Evolutionary conservation across 2,329 filamentous ascomycete genomes (phyloP).

Genomic region (Fusarium paranaense): DNA sequence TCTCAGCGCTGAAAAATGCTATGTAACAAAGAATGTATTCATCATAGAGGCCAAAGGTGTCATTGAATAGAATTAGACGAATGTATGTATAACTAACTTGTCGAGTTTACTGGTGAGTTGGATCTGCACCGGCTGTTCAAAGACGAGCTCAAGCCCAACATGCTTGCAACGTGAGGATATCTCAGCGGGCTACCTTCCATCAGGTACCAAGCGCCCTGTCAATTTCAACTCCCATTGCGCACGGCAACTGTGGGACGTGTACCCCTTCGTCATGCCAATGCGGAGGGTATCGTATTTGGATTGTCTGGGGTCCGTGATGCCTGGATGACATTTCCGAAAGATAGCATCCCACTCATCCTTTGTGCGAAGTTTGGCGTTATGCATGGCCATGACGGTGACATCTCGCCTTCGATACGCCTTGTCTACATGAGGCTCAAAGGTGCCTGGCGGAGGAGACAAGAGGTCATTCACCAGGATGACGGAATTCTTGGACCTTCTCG

Average conservation of each 20-base stretch:
- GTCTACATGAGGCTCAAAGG: conserved; percentile 20
- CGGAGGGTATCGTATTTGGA: neutral
- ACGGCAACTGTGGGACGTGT: conserved; percentile 32
- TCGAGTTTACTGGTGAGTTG: neutral
- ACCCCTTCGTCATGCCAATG: conserved; percentile 3
- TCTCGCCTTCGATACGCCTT: conserved; percentile 36
- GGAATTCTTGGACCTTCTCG: neutral
- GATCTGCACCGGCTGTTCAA: neutral
- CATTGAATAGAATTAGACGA: conserved; percentile 4
- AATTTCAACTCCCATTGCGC: conserved; percentile 25
- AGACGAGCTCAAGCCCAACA: neutral
- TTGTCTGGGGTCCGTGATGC: neutral
- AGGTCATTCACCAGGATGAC: conserved; percentile 32
- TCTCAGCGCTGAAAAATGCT: neutral
- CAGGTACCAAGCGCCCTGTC: neutral
- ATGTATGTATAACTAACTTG: neutral
- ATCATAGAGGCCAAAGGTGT: neutral
- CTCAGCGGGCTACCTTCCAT: neutral
- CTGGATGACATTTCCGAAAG: neutral
- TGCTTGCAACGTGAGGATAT: neutral
- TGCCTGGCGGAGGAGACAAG: conserved; percentile 22
- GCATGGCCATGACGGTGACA: conserved; percentile 40
- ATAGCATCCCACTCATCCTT: conserved; percentile 23
- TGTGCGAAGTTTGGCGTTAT: conserved; percentile 34
- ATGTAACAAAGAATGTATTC: conserved; percentile 10